Evolutionary conservation across 2,329 filamentous ascomycete genomes (phyloP).

Genomic region (Alternaria metachromatica): DNA sequence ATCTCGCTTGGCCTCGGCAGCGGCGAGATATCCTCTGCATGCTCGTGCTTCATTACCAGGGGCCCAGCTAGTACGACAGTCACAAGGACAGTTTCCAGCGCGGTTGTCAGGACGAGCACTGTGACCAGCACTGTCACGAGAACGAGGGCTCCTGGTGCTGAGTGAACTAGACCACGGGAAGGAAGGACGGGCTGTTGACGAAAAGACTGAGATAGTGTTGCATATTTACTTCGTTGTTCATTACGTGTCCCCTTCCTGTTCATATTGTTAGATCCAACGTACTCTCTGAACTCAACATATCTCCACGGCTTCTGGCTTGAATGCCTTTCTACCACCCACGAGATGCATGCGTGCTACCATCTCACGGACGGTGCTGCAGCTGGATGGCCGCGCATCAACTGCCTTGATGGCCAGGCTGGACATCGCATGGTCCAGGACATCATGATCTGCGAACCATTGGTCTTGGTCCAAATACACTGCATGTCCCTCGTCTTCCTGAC

Average conservation of each 20-base stretch:
- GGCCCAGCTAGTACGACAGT: conserved; percentile 34
- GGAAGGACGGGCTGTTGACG: background rate
- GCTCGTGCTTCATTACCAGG: conserved; percentile 39
- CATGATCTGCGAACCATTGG: background rate
- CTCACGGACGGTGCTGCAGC: background rate
- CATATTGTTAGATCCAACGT: conserved; percentile 1
- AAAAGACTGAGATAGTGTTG: background rate
- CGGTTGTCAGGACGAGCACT: conserved; percentile 22
- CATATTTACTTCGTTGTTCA: background rate
- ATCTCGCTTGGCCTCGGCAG: conserved; percentile 36
- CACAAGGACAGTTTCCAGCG: conserved; percentile 27
- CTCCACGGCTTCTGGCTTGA: conserved; percentile 41
- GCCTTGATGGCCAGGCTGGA: background rate
- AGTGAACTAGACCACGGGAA: background rate
- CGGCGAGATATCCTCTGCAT: conserved; percentile 32
- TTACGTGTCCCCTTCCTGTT: background rate
- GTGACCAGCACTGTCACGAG: conserved; percentile 7
- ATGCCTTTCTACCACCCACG: conserved; percentile 18
- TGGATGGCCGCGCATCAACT: background rate
- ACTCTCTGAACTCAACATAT: conserved; percentile 29
- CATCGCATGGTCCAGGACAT: background rate
- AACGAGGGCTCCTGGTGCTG: background rate
- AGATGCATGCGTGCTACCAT: no score
- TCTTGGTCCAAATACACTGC: background rate
- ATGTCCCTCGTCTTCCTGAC: background rate